Conservation (phyloP, 108 stramenopile genomes). For the Cyclotella baltica region DNA sequence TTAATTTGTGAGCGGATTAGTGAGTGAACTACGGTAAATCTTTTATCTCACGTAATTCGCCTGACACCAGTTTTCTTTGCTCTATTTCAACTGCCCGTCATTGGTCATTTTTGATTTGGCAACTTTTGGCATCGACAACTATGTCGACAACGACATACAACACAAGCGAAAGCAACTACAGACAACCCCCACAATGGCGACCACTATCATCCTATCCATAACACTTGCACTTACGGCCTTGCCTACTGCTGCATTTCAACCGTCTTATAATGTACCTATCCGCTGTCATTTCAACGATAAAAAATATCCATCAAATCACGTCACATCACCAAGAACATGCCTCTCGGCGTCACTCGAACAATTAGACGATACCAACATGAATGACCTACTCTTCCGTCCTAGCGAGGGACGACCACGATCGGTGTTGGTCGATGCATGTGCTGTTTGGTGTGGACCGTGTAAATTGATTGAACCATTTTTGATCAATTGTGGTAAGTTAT, state of each 20-base stretch:
- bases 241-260: constrained; percentile 2
- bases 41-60: no score
- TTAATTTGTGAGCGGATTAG: no score
- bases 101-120: no score
- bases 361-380: constrained; percentile 49
- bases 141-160: no score
- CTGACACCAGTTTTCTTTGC: no score
- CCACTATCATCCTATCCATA: not conserved
- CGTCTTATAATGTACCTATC: not conserved
- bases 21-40: no score
- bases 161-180: no score
- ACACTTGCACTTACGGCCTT: not conserved
- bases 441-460: constrained; percentile 72
- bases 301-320: not conserved
- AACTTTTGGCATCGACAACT: no score
- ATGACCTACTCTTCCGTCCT: constrained; percentile 31
- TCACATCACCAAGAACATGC: not conserved
- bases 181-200: not conserved
- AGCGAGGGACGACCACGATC: constrained; percentile 22
- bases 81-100: no score
- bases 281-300: not conserved
- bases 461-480: constrained; percentile 71
- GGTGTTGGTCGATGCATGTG: constrained; percentile 49
- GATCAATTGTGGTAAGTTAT: constrained; percentile 47
- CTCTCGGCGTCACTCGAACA: constrained; percentile 21